These are phyloP conservation scores for Camillea tinctor DNA, from an alignment of 2,329 filamentous ascomycete species.

Conservation along the genomic window DNA sequence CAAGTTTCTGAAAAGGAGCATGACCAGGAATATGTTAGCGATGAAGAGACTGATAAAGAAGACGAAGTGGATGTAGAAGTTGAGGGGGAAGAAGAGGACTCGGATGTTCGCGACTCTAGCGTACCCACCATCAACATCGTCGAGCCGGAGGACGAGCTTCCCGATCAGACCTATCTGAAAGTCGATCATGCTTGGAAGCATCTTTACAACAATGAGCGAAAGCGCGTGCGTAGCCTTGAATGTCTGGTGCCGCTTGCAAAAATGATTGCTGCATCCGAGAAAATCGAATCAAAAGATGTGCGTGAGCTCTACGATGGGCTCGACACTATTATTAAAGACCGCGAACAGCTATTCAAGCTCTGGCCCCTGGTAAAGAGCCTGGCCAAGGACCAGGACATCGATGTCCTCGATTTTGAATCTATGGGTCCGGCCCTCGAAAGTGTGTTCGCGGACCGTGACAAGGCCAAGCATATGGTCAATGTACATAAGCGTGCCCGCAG, in stretches of 20 bases:
- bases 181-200: conserved; percentile 14
- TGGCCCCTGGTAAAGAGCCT: conserved; percentile 19
- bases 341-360: conserved; percentile 11
- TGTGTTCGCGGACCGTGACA: conserved; percentile 15
- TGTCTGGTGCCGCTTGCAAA: conserved; percentile 13
- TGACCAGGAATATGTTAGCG: not conserved
- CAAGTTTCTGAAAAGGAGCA: too few species aligned
- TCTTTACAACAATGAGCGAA: conserved; percentile 3
- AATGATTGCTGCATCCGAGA: conserved; percentile 16
- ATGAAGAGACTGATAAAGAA: conserved; percentile 1
- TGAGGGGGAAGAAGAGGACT: not conserved
- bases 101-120: conserved; percentile 1
- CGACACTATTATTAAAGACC: conserved; percentile 19
- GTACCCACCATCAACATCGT: not conserved
- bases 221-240: conserved; percentile 2
- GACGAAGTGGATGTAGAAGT: conserved; percentile 1
- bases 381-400: conserved; percentile 18
- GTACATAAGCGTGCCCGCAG: conserved; percentile 6
- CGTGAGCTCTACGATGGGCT: conserved; percentile 6
- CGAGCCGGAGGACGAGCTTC: not conserved
- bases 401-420: conserved; percentile 7
- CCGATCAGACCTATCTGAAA: not conserved
- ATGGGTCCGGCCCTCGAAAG: conserved; percentile 8
- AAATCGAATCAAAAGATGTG: conserved; percentile 11
- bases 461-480: conserved; percentile 6